Evolutionary conservation across 1,139 yeast genomes (phyloP), one percentile per base, ranked within the genome.

Genomic region (Sugiyamaella japonica): DNA sequence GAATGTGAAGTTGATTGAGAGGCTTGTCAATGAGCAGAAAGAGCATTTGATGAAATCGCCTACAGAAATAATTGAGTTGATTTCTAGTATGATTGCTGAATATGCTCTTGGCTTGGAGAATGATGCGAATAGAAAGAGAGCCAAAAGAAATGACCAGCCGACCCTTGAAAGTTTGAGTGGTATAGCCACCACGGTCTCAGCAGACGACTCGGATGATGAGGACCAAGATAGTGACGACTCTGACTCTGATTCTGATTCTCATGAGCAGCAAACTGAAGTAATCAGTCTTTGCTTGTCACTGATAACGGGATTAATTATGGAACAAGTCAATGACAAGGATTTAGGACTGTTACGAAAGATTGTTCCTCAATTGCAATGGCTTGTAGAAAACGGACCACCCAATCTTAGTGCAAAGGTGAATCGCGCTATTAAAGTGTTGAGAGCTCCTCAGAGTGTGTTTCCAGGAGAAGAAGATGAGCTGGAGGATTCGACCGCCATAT

Each of bases 1-100:
- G 6, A 85, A 86, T 65, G 74, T 88, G 57, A 80, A 86, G 57
- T 66, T 89, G 15, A 70, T 90, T 48, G 93, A 89, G 63, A 72
- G 73, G 16, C 70, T 89, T 43, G 81, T 84, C n/a, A 78, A 78
- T 13, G 76, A 76, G 29, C 85, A 86, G 61, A 85, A 81, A 58
- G 81, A 83, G 8, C 77, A 77, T 45, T 70, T 91, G 38, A 78
- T 89, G 9, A 79, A 79, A 37, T 81, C 86, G 2, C 86, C 95
- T 0, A 67, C 69, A 5, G 88, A 84, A 53, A 76, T 86, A 58
- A 71, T 88, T 28, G 73, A 72, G 15, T 76, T 88, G 25, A 79
- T 86, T 0, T 71, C 78, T 34, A 80, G 78, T 36, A 73, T 85
- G 46, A 66, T 84, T 40, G 63, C 62, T 12, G 67, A 65, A 17